Percentiles rank a stretch among this genome's conserved stretches.
phyloP scores from a whole-genome alignment of 768 basidiomycete genomes.

The Podaxis sp. region DNA sequence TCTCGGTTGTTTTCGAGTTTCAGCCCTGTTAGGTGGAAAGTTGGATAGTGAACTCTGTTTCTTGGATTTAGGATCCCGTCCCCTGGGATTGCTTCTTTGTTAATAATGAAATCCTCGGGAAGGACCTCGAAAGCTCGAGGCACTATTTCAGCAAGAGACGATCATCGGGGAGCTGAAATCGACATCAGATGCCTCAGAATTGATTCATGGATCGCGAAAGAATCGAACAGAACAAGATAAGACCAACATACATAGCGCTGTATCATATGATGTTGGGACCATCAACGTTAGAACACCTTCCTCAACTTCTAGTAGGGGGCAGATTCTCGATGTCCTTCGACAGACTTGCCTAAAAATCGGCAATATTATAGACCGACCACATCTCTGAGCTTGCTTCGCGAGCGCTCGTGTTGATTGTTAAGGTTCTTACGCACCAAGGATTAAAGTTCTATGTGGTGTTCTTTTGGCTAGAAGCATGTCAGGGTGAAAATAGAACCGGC shows the following conservation, averaged over 20 bases:
- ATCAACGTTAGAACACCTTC: not conserved
- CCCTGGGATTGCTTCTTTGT: not conserved
- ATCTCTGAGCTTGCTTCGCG: not conserved
- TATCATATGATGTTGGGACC: not conserved
- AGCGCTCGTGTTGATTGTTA: not conserved
- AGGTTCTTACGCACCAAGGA: not conserved
- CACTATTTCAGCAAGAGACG: not conserved
- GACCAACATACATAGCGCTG: not conserved
- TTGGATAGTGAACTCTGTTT: not conserved
- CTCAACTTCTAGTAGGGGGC: not conserved
- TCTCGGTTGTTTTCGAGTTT: not conserved
- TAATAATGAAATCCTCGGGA: not conserved
- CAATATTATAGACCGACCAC: not conserved
- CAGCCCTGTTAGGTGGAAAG: not conserved
- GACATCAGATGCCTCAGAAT: not conserved
- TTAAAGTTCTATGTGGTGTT: not conserved
- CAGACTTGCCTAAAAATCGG: not conserved
- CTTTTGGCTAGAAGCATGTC: not conserved
- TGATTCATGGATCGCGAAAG: not conserved
- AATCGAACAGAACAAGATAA: constrained; percentile 10
- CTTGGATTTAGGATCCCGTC: not conserved
- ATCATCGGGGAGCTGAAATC: not conserved
- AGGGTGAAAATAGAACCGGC: not conserved
- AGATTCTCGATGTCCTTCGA: not conserved
- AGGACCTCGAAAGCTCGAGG: not conserved